A percentile compares a stretch with the other conserved stretches of the same genome.
Conservation (phyloP, 1,284 basidiomycete genomes). For the Ustilago bromivora region DNA sequence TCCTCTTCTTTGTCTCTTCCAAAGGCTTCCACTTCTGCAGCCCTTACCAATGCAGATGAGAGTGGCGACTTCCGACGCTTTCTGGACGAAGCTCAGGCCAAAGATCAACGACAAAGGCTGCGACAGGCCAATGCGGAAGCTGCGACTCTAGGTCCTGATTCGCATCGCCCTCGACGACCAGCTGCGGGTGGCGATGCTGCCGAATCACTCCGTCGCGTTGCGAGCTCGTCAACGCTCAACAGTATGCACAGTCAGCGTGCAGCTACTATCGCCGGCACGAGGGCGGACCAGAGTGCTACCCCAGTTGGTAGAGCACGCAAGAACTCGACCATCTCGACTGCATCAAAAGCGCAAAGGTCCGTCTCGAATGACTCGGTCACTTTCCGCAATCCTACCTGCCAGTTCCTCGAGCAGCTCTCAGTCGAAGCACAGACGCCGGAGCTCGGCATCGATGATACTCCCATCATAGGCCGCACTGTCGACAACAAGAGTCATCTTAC, state of each 20-base stretch:
- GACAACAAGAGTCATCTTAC: slow-evolving; percentile 43
- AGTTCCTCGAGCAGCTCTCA: slow-evolving; percentile 38
- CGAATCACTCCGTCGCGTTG: slow-evolving; percentile 35
- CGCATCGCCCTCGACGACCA: background rate
- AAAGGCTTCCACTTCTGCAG: slow-evolving; percentile 35
- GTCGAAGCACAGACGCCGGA: slow-evolving; percentile 34
- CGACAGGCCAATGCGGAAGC: background rate
- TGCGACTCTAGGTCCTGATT: background rate
- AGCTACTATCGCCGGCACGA: background rate
- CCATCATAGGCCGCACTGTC: slow-evolving; percentile 19
- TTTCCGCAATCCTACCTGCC: slow-evolving; percentile 46
- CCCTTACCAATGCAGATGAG: slow-evolving; percentile 28
- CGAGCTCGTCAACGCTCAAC: slow-evolving; percentile 38
- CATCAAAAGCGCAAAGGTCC: slow-evolving; percentile 19
- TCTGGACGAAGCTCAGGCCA: slow-evolving; percentile 29
- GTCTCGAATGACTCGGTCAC: slow-evolving; percentile 35
- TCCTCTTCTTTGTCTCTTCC: slow-evolving; percentile 23
- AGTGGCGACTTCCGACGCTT: slow-evolving; percentile 42
- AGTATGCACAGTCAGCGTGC: slow-evolving; percentile 20
- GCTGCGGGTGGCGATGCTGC: slow-evolving; percentile 16
- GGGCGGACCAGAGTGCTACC: slow-evolving; percentile 5
- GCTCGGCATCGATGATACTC: slow-evolving; percentile 38
- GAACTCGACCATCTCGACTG: slow-evolving; percentile 16
- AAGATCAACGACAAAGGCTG: slow-evolving; percentile 17
- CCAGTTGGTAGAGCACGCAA: slow-evolving; percentile 5